These are phyloP conservation scores for Fusarium kyushuense DNA, from an alignment of 2,329 filamentous ascomycete genomes.

Conservation along the genomic window DNA sequence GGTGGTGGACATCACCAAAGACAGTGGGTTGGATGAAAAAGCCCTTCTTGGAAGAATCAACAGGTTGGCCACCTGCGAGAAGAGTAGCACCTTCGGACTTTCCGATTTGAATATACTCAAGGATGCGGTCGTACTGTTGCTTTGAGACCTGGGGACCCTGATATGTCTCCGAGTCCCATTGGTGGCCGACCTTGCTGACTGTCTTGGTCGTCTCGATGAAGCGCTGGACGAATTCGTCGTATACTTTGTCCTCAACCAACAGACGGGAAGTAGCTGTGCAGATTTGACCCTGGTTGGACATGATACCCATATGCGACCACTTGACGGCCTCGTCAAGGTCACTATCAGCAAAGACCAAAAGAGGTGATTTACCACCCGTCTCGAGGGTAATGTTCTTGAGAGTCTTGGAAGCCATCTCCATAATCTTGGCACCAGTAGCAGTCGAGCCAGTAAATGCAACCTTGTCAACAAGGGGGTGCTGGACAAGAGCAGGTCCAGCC, in stretches of 20 bases:
- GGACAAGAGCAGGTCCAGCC: constrained; percentile 72
- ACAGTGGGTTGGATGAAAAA: constrained; percentile 92
- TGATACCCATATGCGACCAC: constrained; percentile 78
- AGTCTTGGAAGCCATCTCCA: constrained; percentile 81
- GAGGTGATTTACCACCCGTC: constrained; percentile 82
- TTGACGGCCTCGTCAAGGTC: constrained; percentile 79
- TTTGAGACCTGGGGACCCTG: constrained; percentile 65
- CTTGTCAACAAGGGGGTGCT: constrained; percentile 77
- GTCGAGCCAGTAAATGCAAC: constrained; percentile 83
- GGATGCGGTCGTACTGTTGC: constrained; percentile 73
- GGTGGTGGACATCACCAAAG: constrained; percentile 72
- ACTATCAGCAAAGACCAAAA: constrained; percentile 80
- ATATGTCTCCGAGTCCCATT: constrained; percentile 54
- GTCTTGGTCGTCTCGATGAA: constrained; percentile 78
- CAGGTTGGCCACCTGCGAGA: constrained; percentile 52
- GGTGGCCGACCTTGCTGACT: constrained; percentile 55
- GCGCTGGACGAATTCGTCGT: constrained; percentile 82
- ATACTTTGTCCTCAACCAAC: constrained; percentile 84
- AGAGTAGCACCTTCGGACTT: constrained; percentile 48
- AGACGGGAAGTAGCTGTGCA: constrained; percentile 82
- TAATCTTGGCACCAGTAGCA: constrained; percentile 75
- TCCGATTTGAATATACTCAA: constrained; percentile 68
- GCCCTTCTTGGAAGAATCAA: constrained; percentile 73
- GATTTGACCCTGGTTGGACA: constrained; percentile 71
- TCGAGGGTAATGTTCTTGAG: constrained; percentile 64